Conservation (phyloP, 2,329 filamentous ascomycete species). For the Plenodomus lindquistii region DNA sequence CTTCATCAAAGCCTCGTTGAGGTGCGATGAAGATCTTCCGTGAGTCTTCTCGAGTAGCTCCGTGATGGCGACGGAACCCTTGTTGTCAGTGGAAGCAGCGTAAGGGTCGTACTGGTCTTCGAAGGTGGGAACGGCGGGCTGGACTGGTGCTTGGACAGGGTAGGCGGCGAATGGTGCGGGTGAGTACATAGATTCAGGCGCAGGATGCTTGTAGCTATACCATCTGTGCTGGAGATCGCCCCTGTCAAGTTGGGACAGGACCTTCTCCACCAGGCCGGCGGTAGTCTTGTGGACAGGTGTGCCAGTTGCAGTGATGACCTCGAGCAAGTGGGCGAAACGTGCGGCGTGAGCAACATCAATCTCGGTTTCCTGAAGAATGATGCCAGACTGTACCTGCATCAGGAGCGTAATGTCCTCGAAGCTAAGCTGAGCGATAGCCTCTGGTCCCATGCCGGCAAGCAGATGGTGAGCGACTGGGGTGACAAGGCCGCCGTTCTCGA, state of each 20-base stretch:
- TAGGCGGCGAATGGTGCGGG: slow-evolving; percentile 58
- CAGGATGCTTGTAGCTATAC: slow-evolving; percentile 61
- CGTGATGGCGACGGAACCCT: slow-evolving; percentile 86
- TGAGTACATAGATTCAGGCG: slow-evolving; percentile 47
- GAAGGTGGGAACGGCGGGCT: slow-evolving; percentile 62
- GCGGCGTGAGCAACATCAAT: slow-evolving; percentile 62
- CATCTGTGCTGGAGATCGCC: slow-evolving; percentile 57
- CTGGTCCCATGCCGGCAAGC: slow-evolving; percentile 63
- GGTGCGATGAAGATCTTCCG: slow-evolving; percentile 70
- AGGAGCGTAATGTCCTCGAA: slow-evolving; percentile 60
- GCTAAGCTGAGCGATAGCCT: slow-evolving; percentile 61
- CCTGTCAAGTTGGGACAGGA: slow-evolving; percentile 57
- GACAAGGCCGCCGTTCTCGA: slow-evolving; percentile 66
- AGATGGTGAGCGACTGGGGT: slow-evolving; percentile 63
- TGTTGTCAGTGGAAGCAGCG: slow-evolving; percentile 86
- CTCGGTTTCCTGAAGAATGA: slow-evolving; percentile 51
- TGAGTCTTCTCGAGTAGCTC: slow-evolving; percentile 83
- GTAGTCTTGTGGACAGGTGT: slow-evolving; percentile 61
- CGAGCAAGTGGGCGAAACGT: slow-evolving; percentile 65
- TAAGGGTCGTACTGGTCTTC: slow-evolving; percentile 92
- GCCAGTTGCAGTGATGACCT: slow-evolving; percentile 58
- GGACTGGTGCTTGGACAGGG: slow-evolving; percentile 50
- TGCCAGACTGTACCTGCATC: slow-evolving; percentile 62
- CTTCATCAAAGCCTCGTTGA: slow-evolving; percentile 79
- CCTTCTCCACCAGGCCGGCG: slow-evolving; percentile 61